Base-by-base conservation (phyloP, 495 filamentous ascomycete genomes). In the Neurospora sublineolata region DNA sequence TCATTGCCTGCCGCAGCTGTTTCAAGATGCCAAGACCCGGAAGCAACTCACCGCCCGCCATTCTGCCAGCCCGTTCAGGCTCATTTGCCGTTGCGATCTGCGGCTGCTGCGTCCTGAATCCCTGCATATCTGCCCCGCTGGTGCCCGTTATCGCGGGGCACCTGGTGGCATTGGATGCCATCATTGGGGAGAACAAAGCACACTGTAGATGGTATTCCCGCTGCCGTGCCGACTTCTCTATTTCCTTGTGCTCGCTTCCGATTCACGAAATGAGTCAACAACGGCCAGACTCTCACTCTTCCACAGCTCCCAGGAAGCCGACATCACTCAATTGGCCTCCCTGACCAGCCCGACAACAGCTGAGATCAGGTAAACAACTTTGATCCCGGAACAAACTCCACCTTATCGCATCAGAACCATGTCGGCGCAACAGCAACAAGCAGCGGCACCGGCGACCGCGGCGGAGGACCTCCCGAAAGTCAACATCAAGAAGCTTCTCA, bases 401-500 rank as follows among this genome's bases (percentile, higher is more conserved):
- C 39, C 23, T 33, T 33, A 64, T 18, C 52, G n/a, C n/a, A 30
- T 30, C 12, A 60, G 23, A 60, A 40, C 68, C 10, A 71, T 71
- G 58, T 67, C 70, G n/a, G 18, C 68, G 11, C 36, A 72, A 70
- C 37, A 44, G 23, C 52, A 64, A 64, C 27, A 64, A 64, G 23
- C 4, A 40, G 40, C 6, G 27, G 18, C 69, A 44, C n/a, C 67
- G 46, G 52, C 71, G 30, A 41, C 37, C 67, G 42, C 46, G 46
- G 46, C 20, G 2, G 75, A 72, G 39, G 72, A 79, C 71, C 76
- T 77, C 27, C 75, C 71, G 11, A 64, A 72, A 11, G 73, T 92
- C 76, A 92, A 92, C 68, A 93, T 98, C 75, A 89, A 91, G 8
- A 89, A 92, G 18, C 87, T 98, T 18, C 89, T 98, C 69, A 89